These are phyloP conservation scores for Globisporangium solare DNA, from an alignment of 352 stramenopile genomes.

Conservation along the genomic window DNA sequence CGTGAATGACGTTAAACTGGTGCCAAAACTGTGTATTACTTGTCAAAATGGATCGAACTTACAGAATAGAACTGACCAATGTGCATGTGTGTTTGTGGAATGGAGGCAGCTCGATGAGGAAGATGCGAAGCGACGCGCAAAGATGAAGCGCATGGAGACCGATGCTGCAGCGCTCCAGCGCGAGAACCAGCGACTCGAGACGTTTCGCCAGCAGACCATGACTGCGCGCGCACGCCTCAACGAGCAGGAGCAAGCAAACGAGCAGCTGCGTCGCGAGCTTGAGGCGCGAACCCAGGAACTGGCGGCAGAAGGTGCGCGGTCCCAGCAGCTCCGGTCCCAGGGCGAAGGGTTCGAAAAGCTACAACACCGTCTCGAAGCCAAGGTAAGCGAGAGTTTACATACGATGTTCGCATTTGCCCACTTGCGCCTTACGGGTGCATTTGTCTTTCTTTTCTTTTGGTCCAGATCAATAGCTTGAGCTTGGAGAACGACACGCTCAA, in stretches of 20 bases:
- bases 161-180: conserved; percentile 19
- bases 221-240: conserved; percentile 25
- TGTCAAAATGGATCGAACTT: too few species aligned
- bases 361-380: conserved; percentile 37
- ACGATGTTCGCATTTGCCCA: too few species aligned
- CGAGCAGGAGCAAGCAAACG: conserved; percentile 25
- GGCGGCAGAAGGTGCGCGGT: conserved; percentile 22
- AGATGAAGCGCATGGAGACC: conserved; percentile 29
- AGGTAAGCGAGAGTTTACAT: conserved; percentile 19
- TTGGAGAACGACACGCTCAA: conserved; percentile 45
- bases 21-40: conserved; percentile 8
- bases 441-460: background rate
- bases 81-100: background rate
- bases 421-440: background rate
- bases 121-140: conserved; percentile 26
- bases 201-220: conserved; percentile 23
- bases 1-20: conserved; percentile 51
- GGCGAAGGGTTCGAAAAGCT: conserved; percentile 27
- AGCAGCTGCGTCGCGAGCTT: conserved; percentile 27
- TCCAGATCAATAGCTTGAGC: conserved; percentile 46
- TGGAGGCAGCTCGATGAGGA: conserved; percentile 32
- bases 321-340: conserved; percentile 27
- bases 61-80: background rate
- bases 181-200: conserved; percentile 31
- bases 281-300: conserved; percentile 26